These are phyloP conservation scores for Hirschfeldia incana DNA, from an alignment of 345 rosid genomes.

Conservation along the genomic window DNA sequence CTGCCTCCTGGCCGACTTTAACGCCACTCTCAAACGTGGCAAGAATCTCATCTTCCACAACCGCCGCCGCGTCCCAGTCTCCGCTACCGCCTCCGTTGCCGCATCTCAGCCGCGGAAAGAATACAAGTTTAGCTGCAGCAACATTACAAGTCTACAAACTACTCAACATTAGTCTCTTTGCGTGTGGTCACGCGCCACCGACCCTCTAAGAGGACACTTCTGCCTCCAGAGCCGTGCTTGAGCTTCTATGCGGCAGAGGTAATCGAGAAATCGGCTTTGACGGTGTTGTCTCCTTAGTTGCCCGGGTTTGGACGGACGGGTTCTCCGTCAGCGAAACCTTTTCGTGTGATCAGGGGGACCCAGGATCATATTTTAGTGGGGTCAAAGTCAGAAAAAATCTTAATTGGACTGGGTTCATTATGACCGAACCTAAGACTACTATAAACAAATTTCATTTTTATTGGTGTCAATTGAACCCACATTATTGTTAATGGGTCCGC, in stretches of 20 bases:
- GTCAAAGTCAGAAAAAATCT: too few relatives aligned
- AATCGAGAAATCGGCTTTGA: constrained; percentile 25
- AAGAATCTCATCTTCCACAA: constrained; percentile 71
- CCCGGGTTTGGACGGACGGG: constrained; percentile 53
- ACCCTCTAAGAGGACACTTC: constrained; percentile 54
- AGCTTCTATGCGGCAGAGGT: constrained; percentile 47
- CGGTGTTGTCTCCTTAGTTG: constrained; percentile 25
- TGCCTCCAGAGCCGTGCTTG: constrained; percentile 54
- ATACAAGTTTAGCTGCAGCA: constrained; percentile 95
- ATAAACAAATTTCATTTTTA: too few relatives aligned
- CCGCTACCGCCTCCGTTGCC: background rate
- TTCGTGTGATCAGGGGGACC: too few relatives aligned
- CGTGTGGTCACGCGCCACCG: constrained; percentile 61
- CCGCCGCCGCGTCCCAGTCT: constrained; percentile 38
- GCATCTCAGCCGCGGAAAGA: constrained; percentile 33
- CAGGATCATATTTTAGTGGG: too few relatives aligned
- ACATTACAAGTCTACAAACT: constrained; percentile 53
- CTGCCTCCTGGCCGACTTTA: constrained; percentile 61
- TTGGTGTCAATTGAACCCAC: too few relatives aligned
- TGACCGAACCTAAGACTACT: too few relatives aligned
- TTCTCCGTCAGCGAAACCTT: constrained; percentile 61
- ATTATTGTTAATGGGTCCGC: too few relatives aligned
- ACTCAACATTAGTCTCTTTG: constrained; percentile 52
- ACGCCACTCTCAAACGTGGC: constrained; percentile 76
- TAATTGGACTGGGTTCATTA: too few relatives aligned